Percentiles rank a stretch among this genome's conserved stretches.
phyloP scores from a whole-genome alignment of 306 rosid genomes.

The Fragaria vesca region DNA sequence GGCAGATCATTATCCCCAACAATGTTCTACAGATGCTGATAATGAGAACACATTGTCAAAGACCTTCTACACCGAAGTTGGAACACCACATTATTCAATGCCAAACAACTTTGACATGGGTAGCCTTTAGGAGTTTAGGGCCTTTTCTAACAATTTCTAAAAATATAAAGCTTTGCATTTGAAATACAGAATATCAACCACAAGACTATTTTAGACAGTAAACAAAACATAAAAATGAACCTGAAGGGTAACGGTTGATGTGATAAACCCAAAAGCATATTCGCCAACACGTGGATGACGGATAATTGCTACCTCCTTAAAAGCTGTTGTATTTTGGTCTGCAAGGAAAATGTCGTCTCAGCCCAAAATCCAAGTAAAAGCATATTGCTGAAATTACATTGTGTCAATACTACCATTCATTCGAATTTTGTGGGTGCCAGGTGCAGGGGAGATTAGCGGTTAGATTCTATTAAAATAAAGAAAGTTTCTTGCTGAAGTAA shows the following conservation, averaged over 20 bases:
- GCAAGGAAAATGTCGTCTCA: slow-evolving; percentile 28
- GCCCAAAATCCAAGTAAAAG: neutral
- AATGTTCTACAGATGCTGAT: neutral
- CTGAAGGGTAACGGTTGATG: slow-evolving; percentile 87
- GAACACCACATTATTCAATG: neutral
- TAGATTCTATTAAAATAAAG: neutral
- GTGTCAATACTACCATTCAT: neutral
- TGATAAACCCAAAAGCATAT: slow-evolving; percentile 96
- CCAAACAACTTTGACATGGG: neutral
- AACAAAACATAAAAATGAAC: slow-evolving; percentile 24
- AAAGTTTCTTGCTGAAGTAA: neutral
- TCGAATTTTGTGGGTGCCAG: neutral
- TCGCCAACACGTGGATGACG: slow-evolving; percentile 89
- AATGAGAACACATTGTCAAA: neutral
- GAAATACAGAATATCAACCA: neutral
- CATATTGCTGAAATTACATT: neutral
- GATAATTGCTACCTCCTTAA: slow-evolving; percentile 91
- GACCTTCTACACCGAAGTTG: neutral
- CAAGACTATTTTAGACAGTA: neutral
- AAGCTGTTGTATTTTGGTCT: slow-evolving; percentile 93
- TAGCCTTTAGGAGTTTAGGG: neutral
- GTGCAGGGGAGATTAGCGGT: neutral
- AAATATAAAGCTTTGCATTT: neutral
- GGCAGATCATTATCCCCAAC: neutral
- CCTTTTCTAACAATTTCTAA: neutral